These are phyloP conservation scores for Cladobotryum protrusum DNA, from an alignment of 2,329 filamentous ascomycete genomes.

Conservation along the genomic window DNA sequence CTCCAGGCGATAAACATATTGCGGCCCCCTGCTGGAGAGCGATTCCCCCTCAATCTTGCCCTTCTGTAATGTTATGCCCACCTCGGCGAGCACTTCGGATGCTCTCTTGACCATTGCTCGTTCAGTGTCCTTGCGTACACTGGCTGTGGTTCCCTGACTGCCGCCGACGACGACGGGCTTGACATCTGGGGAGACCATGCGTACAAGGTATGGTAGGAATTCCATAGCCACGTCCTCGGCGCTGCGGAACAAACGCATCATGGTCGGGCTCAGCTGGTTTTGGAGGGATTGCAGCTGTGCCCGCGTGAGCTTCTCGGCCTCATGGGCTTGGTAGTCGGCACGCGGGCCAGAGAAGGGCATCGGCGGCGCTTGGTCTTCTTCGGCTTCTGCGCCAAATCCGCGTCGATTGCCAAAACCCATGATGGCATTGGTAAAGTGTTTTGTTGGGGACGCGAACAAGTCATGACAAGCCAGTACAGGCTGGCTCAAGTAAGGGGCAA, in stretches of 20 bases:
- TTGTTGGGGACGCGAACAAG: conserved; percentile 72
- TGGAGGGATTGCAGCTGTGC: conserved; percentile 69
- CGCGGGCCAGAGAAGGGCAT: conserved; percentile 75
- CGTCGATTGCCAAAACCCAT: conserved; percentile 38
- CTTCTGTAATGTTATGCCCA: conserved; percentile 75
- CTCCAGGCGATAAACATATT: conserved; percentile 91
- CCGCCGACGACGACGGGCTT: conserved; percentile 81
- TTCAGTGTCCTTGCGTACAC: conserved; percentile 81
- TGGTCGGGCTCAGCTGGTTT: conserved; percentile 60
- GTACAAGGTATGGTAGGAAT: conserved; percentile 75
- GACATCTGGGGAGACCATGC: conserved; percentile 80
- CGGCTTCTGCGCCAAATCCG: conserved; percentile 29
- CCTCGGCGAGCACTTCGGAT: conserved; percentile 74
- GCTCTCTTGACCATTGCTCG: conserved; percentile 73
- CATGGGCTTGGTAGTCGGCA: conserved; percentile 75
- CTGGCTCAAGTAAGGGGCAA: conserved; percentile 79
- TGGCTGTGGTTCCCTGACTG: conserved; percentile 63
- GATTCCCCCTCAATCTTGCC: conserved; percentile 69
- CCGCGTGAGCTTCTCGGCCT: conserved; percentile 73
- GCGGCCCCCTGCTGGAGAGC: conserved; percentile 49
- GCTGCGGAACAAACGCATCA: conserved; percentile 74
- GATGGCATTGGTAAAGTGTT: conserved; percentile 35
- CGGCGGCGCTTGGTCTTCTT: conserved; percentile 44
- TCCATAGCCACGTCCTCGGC: conserved; percentile 72
- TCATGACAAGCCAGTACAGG: conserved; percentile 85